Evolutionary conservation across 495 filamentous ascomycete species (phyloP), one percentile per base, ranked within the genome.

Genomic region (Bathelium albidoporum): DNA sequence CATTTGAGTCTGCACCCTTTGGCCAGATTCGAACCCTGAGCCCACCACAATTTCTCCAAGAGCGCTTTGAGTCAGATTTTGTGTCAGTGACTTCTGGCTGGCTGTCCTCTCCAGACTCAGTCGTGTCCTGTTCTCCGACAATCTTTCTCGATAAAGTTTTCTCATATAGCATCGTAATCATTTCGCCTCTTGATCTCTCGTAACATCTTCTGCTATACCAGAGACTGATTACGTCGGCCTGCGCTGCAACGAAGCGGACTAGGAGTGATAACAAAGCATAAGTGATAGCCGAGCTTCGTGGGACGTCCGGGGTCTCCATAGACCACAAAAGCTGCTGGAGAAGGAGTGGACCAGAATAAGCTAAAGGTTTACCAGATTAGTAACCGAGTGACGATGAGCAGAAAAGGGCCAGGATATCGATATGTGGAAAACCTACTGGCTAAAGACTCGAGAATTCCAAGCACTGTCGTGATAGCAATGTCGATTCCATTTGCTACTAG

Each of bases 131-230:
- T 32, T 79, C 71, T 10, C 83, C 83, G 61, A 88, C 80, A 0
- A 89, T 82, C 73, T 93, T 92, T 34, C 90, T 77, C 4, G 83
- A 82, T 10, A 94, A 73, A 0, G 88, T 89, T 74, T 95, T 95
- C 70, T 91, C 89, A 62, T 91, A 91, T 29, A 94, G 78, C 83
- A 90, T 91, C 61, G 89, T 93, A 59, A 95, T 86, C 84, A 93
- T 85, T 70, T 92, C 89, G 10, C 90, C 90, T 49, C 90, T 77
- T 4, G 87, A 88, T 59, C 89, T 78, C 68, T 95, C 90, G 67
- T 93, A 95, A 62, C 80, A 80, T 59, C 89, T 81, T 58, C 90
- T 80, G 60, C 82, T 81, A 68, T 84, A 91, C 89, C 90, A 93
- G 0, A 91, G 73, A 58, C 72, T 82, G 64, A 93, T 81, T 0